A percentile compares a stretch with the other conserved stretches of the same genome.
Conservation (phyloP, 2,329 filamentous ascomycete genomes). For the Fusarium illudens region DNA sequence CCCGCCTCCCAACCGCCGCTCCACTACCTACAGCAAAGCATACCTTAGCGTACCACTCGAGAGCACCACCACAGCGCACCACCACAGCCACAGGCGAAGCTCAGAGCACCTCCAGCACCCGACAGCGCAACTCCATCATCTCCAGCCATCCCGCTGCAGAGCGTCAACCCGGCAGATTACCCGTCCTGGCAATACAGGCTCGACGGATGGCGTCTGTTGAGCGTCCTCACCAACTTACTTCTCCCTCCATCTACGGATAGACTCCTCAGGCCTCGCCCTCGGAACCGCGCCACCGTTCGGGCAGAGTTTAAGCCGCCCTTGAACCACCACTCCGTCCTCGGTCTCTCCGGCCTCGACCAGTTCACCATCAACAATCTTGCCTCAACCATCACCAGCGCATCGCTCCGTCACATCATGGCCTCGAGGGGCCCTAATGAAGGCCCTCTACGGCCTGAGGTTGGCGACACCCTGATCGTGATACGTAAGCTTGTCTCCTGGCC, state of each 20-base stretch:
- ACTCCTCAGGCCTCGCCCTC: slow-evolving; percentile 20
- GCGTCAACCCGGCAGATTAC: slow-evolving; percentile 25
- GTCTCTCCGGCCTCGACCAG: slow-evolving; percentile 31
- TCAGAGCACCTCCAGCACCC: slow-evolving; percentile 31
- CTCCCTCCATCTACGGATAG: slow-evolving; percentile 15
- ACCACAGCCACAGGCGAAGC: slow-evolving; percentile 37
- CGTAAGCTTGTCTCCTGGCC: slow-evolving; percentile 60
- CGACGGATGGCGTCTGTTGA: slow-evolving; percentile 35
- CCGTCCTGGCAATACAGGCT: slow-evolving; percentile 35
- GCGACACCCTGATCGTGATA: slow-evolving; percentile 75
- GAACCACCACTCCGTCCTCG: slow-evolving; percentile 31
- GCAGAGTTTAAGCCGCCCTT: slow-evolving; percentile 36
- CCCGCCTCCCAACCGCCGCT: slow-evolving; percentile 33
- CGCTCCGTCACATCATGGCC: slow-evolving; percentile 51
- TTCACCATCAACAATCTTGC: slow-evolving; percentile 25
- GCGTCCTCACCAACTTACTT: slow-evolving; percentile 20
- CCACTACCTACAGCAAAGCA: slow-evolving; percentile 38
- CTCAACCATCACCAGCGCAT: slow-evolving; percentile 26
- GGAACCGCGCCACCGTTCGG: slow-evolving; percentile 30
- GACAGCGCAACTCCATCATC: slow-evolving; percentile 39
- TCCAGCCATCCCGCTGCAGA: slow-evolving; percentile 36
- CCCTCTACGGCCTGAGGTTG: slow-evolving; percentile 63
- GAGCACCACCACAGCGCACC: slow-evolving; percentile 30
- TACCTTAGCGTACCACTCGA: slow-evolving; percentile 34
- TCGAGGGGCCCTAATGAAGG: slow-evolving; percentile 49